Evolutionary conservation across 176 grass and related monocot species (phyloP).

Genomic region (sorghum (Sorghum bicolor)): DNA sequence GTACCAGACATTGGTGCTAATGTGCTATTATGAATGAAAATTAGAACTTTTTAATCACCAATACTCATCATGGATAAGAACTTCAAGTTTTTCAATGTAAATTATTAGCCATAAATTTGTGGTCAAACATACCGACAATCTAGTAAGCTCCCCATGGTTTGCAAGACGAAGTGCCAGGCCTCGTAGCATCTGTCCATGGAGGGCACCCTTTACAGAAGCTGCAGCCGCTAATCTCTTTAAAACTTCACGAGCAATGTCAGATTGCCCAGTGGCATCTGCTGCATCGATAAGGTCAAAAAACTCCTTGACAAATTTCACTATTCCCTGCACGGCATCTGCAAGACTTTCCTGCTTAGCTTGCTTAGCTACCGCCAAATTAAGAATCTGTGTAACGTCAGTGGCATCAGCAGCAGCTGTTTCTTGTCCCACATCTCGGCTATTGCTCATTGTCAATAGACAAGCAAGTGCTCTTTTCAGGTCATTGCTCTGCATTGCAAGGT

Average conservation of each 20-base stretch:
- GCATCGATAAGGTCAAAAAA: conserved; percentile 97
- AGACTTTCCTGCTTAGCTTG: conserved; percentile 97
- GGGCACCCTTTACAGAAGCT: conserved; percentile 92
- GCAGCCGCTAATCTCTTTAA: conserved; percentile 94
- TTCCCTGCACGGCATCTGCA: conserved; percentile 88
- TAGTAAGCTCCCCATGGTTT: conserved; percentile 98
- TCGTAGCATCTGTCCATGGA: conserved; percentile 86
- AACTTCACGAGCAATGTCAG: conserved; percentile 91
- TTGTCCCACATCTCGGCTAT: conserved; percentile 84
- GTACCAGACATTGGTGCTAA: neutral
- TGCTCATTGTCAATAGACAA: conserved; percentile 98
- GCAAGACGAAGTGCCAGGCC: conserved; percentile 88
- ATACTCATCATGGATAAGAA: conserved; percentile 3
- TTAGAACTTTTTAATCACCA: neutral
- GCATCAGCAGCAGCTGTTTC: conserved; percentile 58
- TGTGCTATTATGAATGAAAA: neutral
- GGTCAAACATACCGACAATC: conserved; percentile 72
- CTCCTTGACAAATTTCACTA: conserved; percentile 98
- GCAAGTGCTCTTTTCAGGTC: conserved; percentile 96
- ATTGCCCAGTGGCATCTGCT: conserved; percentile 96
- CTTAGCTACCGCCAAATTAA: conserved; percentile 87
- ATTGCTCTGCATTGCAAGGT: conserved; percentile 98
- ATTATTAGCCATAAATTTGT: conserved; percentile 3
- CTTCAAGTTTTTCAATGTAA: conserved; percentile 9
- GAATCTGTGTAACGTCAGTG: conserved; percentile 86